Evolutionary conservation across 345 rosid species (phyloP).

Genomic region (Toxicodendron radicans): DNA sequence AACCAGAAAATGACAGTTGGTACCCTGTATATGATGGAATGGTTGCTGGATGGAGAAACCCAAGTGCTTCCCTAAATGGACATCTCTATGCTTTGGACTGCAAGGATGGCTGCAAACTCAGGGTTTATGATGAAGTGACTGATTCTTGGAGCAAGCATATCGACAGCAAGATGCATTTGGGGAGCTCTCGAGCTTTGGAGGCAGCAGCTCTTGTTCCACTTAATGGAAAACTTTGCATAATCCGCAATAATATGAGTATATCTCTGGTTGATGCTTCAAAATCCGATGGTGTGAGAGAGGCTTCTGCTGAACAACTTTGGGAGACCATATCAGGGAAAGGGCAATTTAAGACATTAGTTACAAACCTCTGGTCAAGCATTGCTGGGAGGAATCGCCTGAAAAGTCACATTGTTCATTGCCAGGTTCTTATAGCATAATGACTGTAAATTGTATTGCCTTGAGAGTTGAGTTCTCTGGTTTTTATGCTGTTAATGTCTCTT

Average conservation of each 20-base stretch:
- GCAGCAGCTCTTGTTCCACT: constrained; percentile 74
- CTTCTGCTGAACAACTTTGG: constrained; percentile 62
- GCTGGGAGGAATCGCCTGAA: constrained; percentile 68
- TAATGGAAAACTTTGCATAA: constrained; percentile 63
- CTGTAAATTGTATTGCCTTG: neutral
- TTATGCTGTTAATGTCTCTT: constrained; percentile 14
- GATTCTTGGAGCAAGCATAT: constrained; percentile 70
- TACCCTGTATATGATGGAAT: constrained; percentile 63
- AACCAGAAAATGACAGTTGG: constrained; percentile 61
- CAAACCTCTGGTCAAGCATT: constrained; percentile 65
- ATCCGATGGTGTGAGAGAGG: constrained; percentile 40
- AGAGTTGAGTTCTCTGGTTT: constrained; percentile 9
- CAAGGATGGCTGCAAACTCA: constrained; percentile 72
- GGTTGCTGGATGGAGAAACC: constrained; percentile 82
- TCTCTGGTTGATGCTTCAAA: constrained; percentile 59
- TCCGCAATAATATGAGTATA: constrained; percentile 74
- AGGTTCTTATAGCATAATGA: constrained; percentile 63
- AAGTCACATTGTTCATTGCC: constrained; percentile 76
- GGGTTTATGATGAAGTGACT: constrained; percentile 62
- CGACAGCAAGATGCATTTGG: constrained; percentile 69
- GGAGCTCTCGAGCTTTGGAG: constrained; percentile 63
- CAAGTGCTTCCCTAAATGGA: constrained; percentile 56
- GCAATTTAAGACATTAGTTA: constrained; percentile 63
- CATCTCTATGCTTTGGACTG: constrained; percentile 71
- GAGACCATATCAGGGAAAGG: constrained; percentile 65